A percentile compares a stretch with the other conserved stretches of the same genome.
Evolutionary conservation across 768 basidiomycete species (phyloP).

Genomic region (Termitomyces sp.): DNA sequence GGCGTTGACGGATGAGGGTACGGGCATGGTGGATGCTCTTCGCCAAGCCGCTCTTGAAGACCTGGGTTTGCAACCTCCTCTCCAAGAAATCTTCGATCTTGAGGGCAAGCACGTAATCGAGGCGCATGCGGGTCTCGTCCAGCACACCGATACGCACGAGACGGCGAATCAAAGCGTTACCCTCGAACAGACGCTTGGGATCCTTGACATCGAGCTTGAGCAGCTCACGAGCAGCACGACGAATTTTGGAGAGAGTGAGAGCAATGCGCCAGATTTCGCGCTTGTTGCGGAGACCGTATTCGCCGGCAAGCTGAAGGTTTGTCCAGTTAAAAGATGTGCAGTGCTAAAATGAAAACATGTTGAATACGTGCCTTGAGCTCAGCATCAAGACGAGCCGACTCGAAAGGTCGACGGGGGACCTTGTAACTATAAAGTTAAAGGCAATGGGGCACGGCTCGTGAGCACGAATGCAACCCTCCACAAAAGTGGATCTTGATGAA

Average conservation of each 20-base stretch:
- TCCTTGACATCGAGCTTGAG: slow-evolving; percentile 99
- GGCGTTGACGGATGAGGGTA: slow-evolving; percentile 95
- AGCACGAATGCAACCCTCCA: slow-evolving; percentile 64
- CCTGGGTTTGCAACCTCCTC: slow-evolving; percentile 96
- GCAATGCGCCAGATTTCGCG: slow-evolving; percentile 99
- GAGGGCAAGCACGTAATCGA: slow-evolving; percentile 99
- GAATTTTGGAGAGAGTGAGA: slow-evolving; percentile 97
- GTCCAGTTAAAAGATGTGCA: background rate
- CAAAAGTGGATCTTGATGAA: slow-evolving; percentile 62
- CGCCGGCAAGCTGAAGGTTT: slow-evolving; percentile 81
- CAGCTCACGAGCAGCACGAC: slow-evolving; percentile 99
- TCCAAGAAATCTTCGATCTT: slow-evolving; percentile 99
- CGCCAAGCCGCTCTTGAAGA: slow-evolving; percentile 97
- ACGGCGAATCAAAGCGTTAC: slow-evolving; percentile 91
- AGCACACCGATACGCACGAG: slow-evolving; percentile 99
- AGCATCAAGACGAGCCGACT: slow-evolving; percentile 96
- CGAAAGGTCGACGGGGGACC: slow-evolving; percentile 96
- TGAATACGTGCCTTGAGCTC: slow-evolving; percentile 81
- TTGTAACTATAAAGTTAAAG: slow-evolving; percentile 76
- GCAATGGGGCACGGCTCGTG: slow-evolving; percentile 65
- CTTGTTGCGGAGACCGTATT: slow-evolving; percentile 99
- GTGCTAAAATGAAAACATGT: background rate
- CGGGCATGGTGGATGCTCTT: slow-evolving; percentile 99
- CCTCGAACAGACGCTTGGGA: slow-evolving; percentile 99
- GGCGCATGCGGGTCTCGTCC: slow-evolving; percentile 97